Evolutionary conservation across 2,329 filamentous ascomycete genomes (phyloP), one percentile per base, ranked within the genome.

Genomic region (Alternaria brassicicola): DNA sequence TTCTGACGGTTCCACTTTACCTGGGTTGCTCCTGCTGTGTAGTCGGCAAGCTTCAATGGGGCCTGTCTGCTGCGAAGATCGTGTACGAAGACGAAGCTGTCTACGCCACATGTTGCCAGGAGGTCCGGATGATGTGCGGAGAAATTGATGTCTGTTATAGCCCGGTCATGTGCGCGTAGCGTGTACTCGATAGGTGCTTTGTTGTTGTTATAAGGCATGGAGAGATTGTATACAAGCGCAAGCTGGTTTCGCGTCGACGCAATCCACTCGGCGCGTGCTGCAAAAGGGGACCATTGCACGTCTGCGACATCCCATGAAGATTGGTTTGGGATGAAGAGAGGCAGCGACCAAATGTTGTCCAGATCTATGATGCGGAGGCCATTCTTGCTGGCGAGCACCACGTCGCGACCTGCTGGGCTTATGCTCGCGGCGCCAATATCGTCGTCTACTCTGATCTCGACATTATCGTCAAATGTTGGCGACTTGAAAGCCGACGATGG

Each of bases 71-170:
- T 84, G 33, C 93, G 86, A 43, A 97, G 80, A 78, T 97, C 93
- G 92, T 94, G 97, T 70, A 89, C 92, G 76, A 96, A 92, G 8
- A 97, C 91, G 71, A 93, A 96, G 49, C 93, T 95, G 77, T 97
- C 93, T 28, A 97, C 91, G 3, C 92, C 91, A 76, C 93, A 97
- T 0, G 94, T 97, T 9, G 93, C 91, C 15, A 97, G 85, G 41
- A 93, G 83, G 72, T 97, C 93, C 0, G 93, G 92, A 72, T 97
- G 91, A 67, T 96, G 92, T 5, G 93, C 93, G 0, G 92, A 96
- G 77, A 97, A 97, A 76, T 97, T 97, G 76, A 97, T 93, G 74
- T 97, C 93, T 7, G 93, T 97, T 67, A 97, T 97, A 62, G 93
- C 93, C 65, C 94, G 86, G 43, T 87, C 91, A 76, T 92, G 93